These are phyloP conservation scores for Yamadazyma epiphylla DNA, from an alignment of 1,139 yeast species.

Conservation along the genomic window DNA sequence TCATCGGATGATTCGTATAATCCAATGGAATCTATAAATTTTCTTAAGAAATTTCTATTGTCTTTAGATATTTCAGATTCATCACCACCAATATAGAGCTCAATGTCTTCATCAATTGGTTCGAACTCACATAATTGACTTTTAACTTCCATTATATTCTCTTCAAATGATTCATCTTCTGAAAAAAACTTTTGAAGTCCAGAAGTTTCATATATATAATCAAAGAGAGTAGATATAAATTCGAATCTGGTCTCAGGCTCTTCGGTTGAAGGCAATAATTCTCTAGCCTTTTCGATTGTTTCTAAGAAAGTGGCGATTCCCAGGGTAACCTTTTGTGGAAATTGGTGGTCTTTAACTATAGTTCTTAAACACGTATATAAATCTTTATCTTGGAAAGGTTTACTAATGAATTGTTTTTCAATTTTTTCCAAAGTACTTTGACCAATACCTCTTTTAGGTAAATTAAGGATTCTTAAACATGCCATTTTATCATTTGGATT, in stretches of 20 bases:
- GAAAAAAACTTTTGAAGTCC: slow-evolving; percentile 30
- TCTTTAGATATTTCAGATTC: slow-evolving; percentile 17
- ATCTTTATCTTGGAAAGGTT: too few species aligned
- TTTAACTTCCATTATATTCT: slow-evolving; percentile 44
- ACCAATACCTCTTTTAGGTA: slow-evolving; percentile 74
- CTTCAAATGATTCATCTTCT: slow-evolving; percentile 18
- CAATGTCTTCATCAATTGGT: slow-evolving; percentile 49
- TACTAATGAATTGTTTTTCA: slow-evolving; percentile 4
- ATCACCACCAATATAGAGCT: slow-evolving; percentile 22
- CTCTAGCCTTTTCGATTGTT: slow-evolving; percentile 26
- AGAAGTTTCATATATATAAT: slow-evolving; percentile 22
- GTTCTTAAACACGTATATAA: not conserved
- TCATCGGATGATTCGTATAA: slow-evolving; percentile 39
- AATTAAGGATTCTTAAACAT: slow-evolving; percentile 50
- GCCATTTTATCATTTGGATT: slow-evolving; percentile 60
- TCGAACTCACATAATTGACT: slow-evolving; percentile 36
- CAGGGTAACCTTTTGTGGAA: too few species aligned
- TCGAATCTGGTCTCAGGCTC: slow-evolving; percentile 3
- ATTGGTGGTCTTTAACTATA: too few species aligned
- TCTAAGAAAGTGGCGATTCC: slow-evolving; percentile 10
- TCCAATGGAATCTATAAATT: slow-evolving; percentile 59
- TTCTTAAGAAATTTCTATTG: slow-evolving; percentile 34
- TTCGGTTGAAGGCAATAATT: slow-evolving; percentile 7
- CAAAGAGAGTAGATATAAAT: slow-evolving; percentile 17
- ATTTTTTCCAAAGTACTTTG: slow-evolving; percentile 45